Conservation (phyloP, 345 rosid genomes). For the Diplotaxis tenuifolia region DNA sequence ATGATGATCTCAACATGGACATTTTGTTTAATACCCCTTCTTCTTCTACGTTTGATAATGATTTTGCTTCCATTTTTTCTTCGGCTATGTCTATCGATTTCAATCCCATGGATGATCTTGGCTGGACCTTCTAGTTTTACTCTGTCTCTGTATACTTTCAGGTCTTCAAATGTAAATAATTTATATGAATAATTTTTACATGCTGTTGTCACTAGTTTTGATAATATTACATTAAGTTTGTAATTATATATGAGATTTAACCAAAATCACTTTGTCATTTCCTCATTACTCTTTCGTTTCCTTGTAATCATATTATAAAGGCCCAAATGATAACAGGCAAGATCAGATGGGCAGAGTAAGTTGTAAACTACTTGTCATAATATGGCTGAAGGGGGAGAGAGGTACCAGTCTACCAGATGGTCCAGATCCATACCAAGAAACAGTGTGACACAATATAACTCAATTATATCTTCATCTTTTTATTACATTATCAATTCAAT, state of each 20-base stretch:
- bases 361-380: not conserved
- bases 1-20: too few species aligned
- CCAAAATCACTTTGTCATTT: not conserved
- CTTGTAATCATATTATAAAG: not conserved
- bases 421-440: not conserved
- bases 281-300: not conserved
- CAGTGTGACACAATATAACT: not conserved
- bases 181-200: not conserved
- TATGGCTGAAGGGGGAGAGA: not conserved
- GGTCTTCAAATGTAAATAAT: not conserved
- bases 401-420: not conserved
- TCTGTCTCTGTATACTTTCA: not conserved
- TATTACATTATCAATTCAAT: too few species aligned
- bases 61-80: slow-evolving; percentile 35
- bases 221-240: not conserved
- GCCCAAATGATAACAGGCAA: not conserved
- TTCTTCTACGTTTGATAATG: slow-evolving; percentile 31
- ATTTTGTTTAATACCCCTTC: slow-evolving; percentile 28
- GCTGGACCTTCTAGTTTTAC: slow-evolving; percentile 37
- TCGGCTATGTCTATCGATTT: slow-evolving; percentile 35
- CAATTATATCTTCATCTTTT: too few species aligned
- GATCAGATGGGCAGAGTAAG: not conserved
- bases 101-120: slow-evolving; percentile 38
- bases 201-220: slow-evolving; percentile 25
- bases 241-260: not conserved